Evolutionary conservation across 2,329 filamentous ascomycete genomes (phyloP), one percentile per base, ranked within the genome.

Genomic region (Nemania sp.): DNA sequence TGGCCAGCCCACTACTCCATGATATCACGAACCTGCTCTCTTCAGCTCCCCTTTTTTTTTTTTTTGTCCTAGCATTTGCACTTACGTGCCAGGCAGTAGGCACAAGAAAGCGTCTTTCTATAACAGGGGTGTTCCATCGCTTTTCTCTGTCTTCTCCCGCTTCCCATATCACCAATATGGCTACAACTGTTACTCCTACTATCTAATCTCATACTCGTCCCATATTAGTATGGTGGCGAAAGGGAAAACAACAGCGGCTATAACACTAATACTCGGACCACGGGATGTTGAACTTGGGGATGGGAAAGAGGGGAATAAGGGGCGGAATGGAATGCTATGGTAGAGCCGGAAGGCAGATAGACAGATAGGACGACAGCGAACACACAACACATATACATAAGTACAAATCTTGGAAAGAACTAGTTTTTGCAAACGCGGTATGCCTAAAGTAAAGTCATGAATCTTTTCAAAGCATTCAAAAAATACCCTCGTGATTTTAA

Each of bases 231-330:
- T n/a, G n/a, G n/a, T n/a, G 26, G 26, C 26, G 26, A 28, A 31
- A 31, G 28, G 28, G 9, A 31, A 14, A 9, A 31, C 11, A 9
- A 14, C 3, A 31, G 28, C 9, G 9, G n/a, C n/a, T n/a, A 31
- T 9, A 14, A 9, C 4, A 5, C 4, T 4, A 14, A 11, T 9
- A 9, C 4, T 3, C 5, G 28, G 28, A 31, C 3, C 28, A 14
- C 11, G 9, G 40, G 40, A 23, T 22, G 24, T 34, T 45, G 42
- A 50, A 31, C 6, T 26, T 31, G 26, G n/a, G 45, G 49, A 30
- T 20, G 19, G 30, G n/a, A 36, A 11, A 44, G 23, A 52, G 30
- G 28, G 28, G n/a, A n/a, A 4, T 41, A 24, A 26, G 37, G 37
- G 20, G 6, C 14, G 39, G 49, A 22, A 43, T 28, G 40, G 40